A percentile compares a stretch with the other conserved stretches of the same genome.
phyloP scores from a whole-genome alignment of 83 land plant genomes.

The Diphasiastrum complanatum region DNA sequence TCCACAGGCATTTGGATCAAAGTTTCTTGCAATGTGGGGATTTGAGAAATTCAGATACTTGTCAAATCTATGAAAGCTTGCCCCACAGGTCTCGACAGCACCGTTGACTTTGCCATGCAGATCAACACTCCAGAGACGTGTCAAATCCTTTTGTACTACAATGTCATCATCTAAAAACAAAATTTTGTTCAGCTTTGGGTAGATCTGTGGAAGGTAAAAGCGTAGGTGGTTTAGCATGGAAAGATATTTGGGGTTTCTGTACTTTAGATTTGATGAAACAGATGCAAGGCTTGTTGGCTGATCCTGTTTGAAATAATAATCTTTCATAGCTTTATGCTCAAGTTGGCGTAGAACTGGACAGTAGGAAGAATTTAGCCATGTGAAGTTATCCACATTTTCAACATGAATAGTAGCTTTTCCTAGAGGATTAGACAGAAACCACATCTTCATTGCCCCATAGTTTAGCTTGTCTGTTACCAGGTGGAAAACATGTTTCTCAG shows the following conservation, averaged over 20 bases:
- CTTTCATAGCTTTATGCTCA: constrained; percentile 54
- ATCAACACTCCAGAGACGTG: constrained; percentile 46
- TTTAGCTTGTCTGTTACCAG: constrained; percentile 62
- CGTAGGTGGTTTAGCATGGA: constrained; percentile 68
- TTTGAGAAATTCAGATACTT: constrained; percentile 65
- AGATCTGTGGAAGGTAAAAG: constrained; percentile 62
- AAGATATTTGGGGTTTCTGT: constrained; percentile 59
- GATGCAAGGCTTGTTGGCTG: constrained; percentile 44
- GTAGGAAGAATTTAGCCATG: constrained; percentile 60
- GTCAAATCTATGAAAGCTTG: constrained; percentile 67
- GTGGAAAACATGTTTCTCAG: constrained; percentile 64
- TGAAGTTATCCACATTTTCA: constrained; percentile 59
- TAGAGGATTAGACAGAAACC: constrained; percentile 63
- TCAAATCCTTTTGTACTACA: constrained; percentile 65
- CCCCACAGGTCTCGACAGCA: constrained; percentile 67
- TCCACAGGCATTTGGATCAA: constrained; percentile 62
- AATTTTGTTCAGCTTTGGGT: constrained; percentile 54
- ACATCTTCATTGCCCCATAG: constrained; percentile 69
- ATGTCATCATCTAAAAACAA: constrained; percentile 66
- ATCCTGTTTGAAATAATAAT: constrained; percentile 56
- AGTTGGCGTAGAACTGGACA: constrained; percentile 66
- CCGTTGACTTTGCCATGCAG: constrained; percentile 63
- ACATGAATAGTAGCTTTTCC: constrained; percentile 55
- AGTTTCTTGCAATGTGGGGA: constrained; percentile 48
- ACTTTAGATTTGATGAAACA: constrained; percentile 55